Evolutionary conservation across 225 moss, liverwort and hornwort species (phyloP).

Genomic region (Marchantia polymorpha): DNA sequence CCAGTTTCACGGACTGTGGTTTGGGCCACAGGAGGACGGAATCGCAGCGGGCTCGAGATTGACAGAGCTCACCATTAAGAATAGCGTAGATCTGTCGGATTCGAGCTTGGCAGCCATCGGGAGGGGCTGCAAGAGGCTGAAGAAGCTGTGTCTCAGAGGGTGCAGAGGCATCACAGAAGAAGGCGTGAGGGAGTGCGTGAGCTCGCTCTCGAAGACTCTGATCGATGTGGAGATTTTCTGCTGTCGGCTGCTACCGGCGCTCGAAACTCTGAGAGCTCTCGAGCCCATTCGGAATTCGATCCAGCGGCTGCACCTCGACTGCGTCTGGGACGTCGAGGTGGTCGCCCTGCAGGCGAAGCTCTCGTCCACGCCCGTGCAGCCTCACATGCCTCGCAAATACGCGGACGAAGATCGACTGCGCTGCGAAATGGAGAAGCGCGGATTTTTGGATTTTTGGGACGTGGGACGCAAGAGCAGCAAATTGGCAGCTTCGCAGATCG

Average conservation of each 20-base stretch:
- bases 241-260: constrained; percentile 62
- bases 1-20: constrained; percentile 78
- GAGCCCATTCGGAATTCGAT: constrained; percentile 71
- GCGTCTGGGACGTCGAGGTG: constrained; percentile 62
- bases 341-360: constrained; percentile 31
- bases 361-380: constrained; percentile 1
- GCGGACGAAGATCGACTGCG: constrained; percentile 16
- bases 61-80: constrained; percentile 54
- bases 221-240: constrained; percentile 59
- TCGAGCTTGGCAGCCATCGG: constrained; percentile 50
- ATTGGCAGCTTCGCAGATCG: background rate
- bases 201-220: constrained; percentile 48
- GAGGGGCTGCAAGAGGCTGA: constrained; percentile 57
- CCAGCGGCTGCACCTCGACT: constrained; percentile 59
- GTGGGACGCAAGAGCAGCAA: background rate
- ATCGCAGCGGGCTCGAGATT: constrained; percentile 57
- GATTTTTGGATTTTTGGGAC: constrained; percentile 20
- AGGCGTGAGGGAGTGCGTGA: constrained; percentile 56
- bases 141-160: constrained; percentile 53
- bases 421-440: constrained; percentile 14
- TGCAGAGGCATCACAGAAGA: constrained; percentile 65
- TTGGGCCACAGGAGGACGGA: constrained; percentile 63
- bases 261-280: constrained; percentile 59
- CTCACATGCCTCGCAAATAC: background rate
- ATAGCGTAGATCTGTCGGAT: constrained; percentile 70